Base-by-base conservation (phyloP, 2,329 filamentous ascomycete genomes). In the Colletotrichum camelliae region DNA sequence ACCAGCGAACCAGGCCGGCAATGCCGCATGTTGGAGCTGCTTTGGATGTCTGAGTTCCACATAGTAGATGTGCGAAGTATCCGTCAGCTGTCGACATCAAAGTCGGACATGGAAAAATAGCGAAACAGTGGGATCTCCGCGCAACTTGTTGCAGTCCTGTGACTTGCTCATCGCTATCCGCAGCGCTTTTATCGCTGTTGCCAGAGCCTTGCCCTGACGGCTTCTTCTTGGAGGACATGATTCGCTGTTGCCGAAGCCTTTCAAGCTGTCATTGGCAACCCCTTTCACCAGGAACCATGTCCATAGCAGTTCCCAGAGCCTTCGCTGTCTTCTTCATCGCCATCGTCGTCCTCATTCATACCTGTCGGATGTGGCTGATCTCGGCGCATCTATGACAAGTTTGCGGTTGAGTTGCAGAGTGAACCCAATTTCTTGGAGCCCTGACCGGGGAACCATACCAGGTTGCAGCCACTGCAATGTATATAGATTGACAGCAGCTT, bases 351-450 rank as follows among this genome's bases (percentile, higher is more conserved):
- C 0, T 43, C 8, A 43, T 43, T 0, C 10, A n/a, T 1, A 3
- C 0, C 39, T 18, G 18, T 0, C 16, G 39, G 18, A n/a, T 0
- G 2, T 43, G 18, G 39, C 39, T 18, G 18, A 43, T 1, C 39
- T 43, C 39, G 0, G 39, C 18, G 18, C 0, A 0, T 10, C 8
- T 9, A 43, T n/a, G 39, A 10, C 39, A 10, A 8, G 39, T 1
- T n/a, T n/a, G 10, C 39, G n/a, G 39, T 2, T 3, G 4, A 4
- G 39, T 43, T 10, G 4, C 16, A 43, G 8, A n/a, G 39, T 9
- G 39, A 1, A 43, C 0, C 1, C 8, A 4, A 16, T 8, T 43
- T 43, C 9, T 43, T 43, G 39, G 0, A 1, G 0, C 16, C 18
- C 39, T 27, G 18, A 2, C 6, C 39, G 39, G 39, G 39, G 5